A percentile compares a stretch with the other conserved stretches of the same genome.
These are phyloP conservation scores for Eragrostis nindensis DNA, from an alignment of 176 grass and related monocot genomes.

Conservation along the genomic window DNA sequence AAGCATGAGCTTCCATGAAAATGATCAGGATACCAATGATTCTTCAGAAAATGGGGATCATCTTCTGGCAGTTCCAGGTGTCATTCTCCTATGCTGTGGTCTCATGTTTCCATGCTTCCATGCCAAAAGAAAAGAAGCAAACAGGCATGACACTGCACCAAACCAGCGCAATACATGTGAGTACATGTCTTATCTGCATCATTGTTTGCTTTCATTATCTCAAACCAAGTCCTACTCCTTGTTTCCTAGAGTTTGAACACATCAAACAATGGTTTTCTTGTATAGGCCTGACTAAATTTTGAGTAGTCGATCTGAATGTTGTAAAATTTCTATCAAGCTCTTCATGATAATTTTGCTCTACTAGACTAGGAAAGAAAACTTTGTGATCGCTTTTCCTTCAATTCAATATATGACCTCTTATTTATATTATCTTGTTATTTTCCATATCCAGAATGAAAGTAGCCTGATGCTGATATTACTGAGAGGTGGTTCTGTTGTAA, in stretches of 20 bases:
- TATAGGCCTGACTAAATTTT: background rate
- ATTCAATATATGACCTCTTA: background rate
- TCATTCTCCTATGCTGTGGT: slow-evolving; percentile 81
- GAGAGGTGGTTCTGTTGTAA: slow-evolving; percentile 4
- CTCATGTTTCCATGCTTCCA: slow-evolving; percentile 91
- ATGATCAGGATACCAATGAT: slow-evolving; percentile 48
- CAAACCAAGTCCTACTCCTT: background rate
- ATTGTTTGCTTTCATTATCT: background rate
- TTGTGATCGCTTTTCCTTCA: background rate
- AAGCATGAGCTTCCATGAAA: slow-evolving; percentile 38
- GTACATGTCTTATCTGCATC: slow-evolving; percentile 23
- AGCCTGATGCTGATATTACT: background rate
- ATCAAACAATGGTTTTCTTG: background rate
- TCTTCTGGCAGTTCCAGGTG: slow-evolving; percentile 74
- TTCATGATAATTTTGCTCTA: background rate
- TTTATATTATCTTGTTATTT: background rate
- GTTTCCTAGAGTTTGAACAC: background rate
- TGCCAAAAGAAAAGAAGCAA: slow-evolving; percentile 65
- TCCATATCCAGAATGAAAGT: background rate
- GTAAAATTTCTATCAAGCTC: background rate
- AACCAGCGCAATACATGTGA: slow-evolving; percentile 63
- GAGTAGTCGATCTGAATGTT: background rate
- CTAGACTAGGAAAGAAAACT: slow-evolving; percentile 6
- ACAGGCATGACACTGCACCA: slow-evolving; percentile 49
- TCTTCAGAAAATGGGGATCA: slow-evolving; percentile 62